Evolutionary conservation across 306 rosid genomes (phyloP).

Genomic region (Prunus salicina): DNA sequence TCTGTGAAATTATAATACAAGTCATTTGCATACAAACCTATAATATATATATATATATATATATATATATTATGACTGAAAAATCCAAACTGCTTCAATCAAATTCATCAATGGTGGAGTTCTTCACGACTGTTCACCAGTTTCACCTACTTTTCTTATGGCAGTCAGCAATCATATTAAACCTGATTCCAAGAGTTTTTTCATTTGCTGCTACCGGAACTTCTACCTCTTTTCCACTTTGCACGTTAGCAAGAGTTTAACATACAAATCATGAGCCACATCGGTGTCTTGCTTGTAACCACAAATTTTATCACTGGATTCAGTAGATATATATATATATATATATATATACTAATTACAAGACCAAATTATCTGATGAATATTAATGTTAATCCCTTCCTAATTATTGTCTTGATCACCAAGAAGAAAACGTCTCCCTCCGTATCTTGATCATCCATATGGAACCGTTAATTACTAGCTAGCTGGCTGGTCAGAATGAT

Average conservation of each 20-base stretch:
- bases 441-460: background rate
- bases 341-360: no score
- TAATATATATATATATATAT: background rate
- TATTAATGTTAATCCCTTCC: no score
- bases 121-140: constrained; percentile 60
- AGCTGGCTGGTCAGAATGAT: background rate
- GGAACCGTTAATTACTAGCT: background rate
- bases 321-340: background rate
- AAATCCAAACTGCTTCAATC: background rate
- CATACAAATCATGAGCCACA: background rate
- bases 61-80: background rate
- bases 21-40: background rate
- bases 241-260: background rate
- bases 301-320: background rate
- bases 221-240: constrained; percentile 1
- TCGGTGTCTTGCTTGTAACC: background rate
- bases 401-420: no score
- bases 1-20: background rate
- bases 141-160: constrained; percentile 56
- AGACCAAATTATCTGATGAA: no score
- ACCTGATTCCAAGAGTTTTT: constrained; percentile 25
- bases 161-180: constrained; percentile 11
- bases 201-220: constrained; percentile 45
- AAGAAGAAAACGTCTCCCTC: no score
- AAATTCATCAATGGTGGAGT: constrained; percentile 5